These are phyloP conservation scores for Sphaerostilbella broomeana DNA, from an alignment of 2,329 filamentous ascomycete species.

Conservation along the genomic window DNA sequence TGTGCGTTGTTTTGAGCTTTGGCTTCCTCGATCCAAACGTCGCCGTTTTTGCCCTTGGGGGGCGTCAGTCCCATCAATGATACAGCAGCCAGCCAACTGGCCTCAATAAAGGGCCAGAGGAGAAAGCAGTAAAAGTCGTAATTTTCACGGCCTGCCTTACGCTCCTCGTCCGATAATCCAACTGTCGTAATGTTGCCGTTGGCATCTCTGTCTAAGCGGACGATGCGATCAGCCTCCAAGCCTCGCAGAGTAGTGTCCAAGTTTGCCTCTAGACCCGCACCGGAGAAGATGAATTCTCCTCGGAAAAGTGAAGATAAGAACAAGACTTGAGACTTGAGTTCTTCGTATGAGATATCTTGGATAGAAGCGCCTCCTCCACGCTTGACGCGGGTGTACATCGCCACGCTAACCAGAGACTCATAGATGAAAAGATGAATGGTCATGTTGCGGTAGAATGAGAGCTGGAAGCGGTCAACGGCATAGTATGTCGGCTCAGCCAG, in stretches of 20 bases:
- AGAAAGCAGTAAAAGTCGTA: conserved; percentile 99
- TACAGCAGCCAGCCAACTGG: conserved; percentile 84
- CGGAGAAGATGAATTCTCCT: conserved; percentile 93
- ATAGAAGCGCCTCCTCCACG: conserved; percentile 76
- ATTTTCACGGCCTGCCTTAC: conserved; percentile 77
- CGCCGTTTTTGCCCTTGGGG: conserved; percentile 50
- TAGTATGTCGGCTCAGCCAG: conserved; percentile 89
- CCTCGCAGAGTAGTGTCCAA: conserved; percentile 71
- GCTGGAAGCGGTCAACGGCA: conserved; percentile 90
- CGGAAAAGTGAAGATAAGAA: conserved; percentile 93
- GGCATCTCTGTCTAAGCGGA: conserved; percentile 56
- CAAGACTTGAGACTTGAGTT: conserved; percentile 69
- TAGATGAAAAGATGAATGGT: conserved; percentile 97
- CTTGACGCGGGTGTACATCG: conserved; percentile 88
- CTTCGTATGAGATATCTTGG: conserved; percentile 70
- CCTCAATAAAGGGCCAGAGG: conserved; percentile 97
- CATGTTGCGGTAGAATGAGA: conserved; percentile 99
- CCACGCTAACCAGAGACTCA: conserved; percentile 81
- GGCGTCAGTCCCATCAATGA: conserved; percentile 82
- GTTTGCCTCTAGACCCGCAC: conserved; percentile 74
- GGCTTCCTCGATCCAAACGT: conserved; percentile 70
- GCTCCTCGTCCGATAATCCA: conserved; percentile 70
- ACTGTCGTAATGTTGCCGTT: conserved; percentile 55
- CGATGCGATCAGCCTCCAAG: conserved; percentile 71
- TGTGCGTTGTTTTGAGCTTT: conserved; percentile 79